Evolutionary conservation across 495 filamentous ascomycete species (phyloP).

Genomic region (Aspergillus egyptiacus): DNA sequence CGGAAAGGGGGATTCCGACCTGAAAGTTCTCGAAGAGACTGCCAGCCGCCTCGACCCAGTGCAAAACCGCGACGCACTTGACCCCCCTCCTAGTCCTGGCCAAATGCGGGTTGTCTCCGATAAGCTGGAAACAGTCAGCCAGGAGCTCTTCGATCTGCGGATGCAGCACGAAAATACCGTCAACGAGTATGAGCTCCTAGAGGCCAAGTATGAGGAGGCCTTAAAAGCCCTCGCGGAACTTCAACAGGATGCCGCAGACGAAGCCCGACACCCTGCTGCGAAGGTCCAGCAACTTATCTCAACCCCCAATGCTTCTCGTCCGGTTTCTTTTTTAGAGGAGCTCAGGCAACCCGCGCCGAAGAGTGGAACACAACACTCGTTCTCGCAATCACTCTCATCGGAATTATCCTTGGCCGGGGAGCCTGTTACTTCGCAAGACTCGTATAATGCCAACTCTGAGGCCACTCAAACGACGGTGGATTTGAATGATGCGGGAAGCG

Average conservation of each 20-base stretch:
- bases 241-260: constrained; percentile 74
- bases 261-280: constrained; percentile 60
- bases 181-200: constrained; percentile 73
- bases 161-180: constrained; percentile 84
- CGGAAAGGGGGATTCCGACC: constrained; percentile 23
- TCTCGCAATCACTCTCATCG: constrained; percentile 91
- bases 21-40: constrained; percentile 29
- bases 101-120: constrained; percentile 84
- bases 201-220: constrained; percentile 86
- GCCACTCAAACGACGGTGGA: constrained; percentile 20
- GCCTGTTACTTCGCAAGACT: constrained; percentile 61
- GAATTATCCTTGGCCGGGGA: constrained; percentile 92
- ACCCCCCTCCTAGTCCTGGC: constrained; percentile 55
- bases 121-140: constrained; percentile 85
- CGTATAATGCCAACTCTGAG: constrained; percentile 45
- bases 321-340: constrained; percentile 90
- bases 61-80: constrained; percentile 2
- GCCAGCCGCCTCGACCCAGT: constrained; percentile 27
- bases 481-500: constrained; percentile 11
- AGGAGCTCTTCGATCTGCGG: constrained; percentile 85
- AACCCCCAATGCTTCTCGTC: constrained; percentile 56
- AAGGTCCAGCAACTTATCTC: constrained; percentile 47
- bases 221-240: constrained; percentile 73
- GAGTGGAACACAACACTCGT: constrained; percentile 73
- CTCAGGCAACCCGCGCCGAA: constrained; percentile 64